Evolutionary conservation across 192 early-diverging fungal genomes (phyloP), one percentile per base, ranked within the genome.

Genomic region (Coemansia sp.): DNA sequence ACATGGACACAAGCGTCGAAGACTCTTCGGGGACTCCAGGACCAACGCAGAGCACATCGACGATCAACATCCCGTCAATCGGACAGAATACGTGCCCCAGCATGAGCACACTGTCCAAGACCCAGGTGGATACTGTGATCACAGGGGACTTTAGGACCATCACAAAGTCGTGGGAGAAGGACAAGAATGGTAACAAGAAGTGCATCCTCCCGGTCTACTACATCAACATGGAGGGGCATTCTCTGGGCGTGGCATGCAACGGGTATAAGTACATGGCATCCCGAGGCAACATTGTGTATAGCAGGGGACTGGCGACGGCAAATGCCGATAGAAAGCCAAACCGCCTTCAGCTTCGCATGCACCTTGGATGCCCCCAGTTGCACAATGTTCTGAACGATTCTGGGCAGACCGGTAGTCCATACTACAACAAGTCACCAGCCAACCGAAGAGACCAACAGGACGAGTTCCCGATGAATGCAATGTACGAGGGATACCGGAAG

Each of bases 391-490:
- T 15, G 14, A 25, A 22, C 45, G 45, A 48, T 13, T 10, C 23
- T 22, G 23, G 23, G 0, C 45, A 48, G 45, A 22, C 23, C 0
- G 23, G 22, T 1, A 48, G 45, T 4, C 45, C 45, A 8, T 48
- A 48, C 7, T 48, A 48, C 45, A 48, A 48, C 45, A 25, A 22
- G 45, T 22, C 45, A 2, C 45, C 45, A 10, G 20, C 45, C 7
- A 48, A 25, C 45, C 22, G 45, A 25, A 22, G 20, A 25, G 45
- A 48, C 23, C 45, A 48, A 13, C 45, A 48, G 45, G 45, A 48
- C 45, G 45, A 48, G 23, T 48, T 48, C 45, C 45, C 45, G 14
- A 48, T 48, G 45, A 48, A 48, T 20, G 45, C 45, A 48, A 48
- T 48, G 45, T 48, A 48, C 45, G 45, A 48, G 45, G 45, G 45